Percentiles rank a stretch among this genome's conserved stretches.
These are phyloP conservation scores for Candida montana DNA, from an alignment of 805 yeast species.

Conservation along the genomic window DNA sequence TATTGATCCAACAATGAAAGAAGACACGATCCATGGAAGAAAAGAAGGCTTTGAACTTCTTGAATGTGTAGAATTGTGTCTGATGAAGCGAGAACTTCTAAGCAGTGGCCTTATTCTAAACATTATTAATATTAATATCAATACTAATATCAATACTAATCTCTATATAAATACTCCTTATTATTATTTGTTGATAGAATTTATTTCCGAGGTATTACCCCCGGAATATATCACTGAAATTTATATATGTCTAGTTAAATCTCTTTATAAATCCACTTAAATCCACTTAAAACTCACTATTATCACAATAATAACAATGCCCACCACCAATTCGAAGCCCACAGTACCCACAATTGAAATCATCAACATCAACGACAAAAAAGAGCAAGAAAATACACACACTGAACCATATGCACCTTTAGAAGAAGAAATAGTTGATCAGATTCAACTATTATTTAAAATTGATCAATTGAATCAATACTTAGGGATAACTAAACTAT, in stretches of 20 bases:
- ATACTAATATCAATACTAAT: not conserved
- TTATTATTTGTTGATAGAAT: too few species aligned
- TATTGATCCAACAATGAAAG: slow-evolving; percentile 30
- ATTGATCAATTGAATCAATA: slow-evolving; percentile 58
- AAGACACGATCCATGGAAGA: slow-evolving; percentile 15
- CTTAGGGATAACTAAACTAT: slow-evolving; percentile 50
- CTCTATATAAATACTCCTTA: too few species aligned
- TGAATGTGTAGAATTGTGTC: not conserved
- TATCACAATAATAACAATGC: not conserved
- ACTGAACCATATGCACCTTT: slow-evolving; percentile 23
- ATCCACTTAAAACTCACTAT: too few species aligned
- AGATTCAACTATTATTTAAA: slow-evolving; percentile 62
- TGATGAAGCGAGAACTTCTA: not conserved
- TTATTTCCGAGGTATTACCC: not conserved
- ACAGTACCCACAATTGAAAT: slow-evolving; percentile 24
- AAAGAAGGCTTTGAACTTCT: slow-evolving; percentile 9
- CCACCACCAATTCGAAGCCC: not conserved
- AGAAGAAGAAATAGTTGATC: slow-evolving; percentile 31
- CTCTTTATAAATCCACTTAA: too few species aligned
- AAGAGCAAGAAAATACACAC: slow-evolving; percentile 2
- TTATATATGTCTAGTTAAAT: too few species aligned
- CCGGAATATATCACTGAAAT: too few species aligned
- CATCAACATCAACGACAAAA: slow-evolving; percentile 26
- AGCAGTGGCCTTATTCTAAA: too few species aligned
- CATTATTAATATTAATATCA: not conserved